These are phyloP conservation scores for Aspergillus piperis DNA, from an alignment of 2,329 filamentous ascomycete species.

Conservation along the genomic window DNA sequence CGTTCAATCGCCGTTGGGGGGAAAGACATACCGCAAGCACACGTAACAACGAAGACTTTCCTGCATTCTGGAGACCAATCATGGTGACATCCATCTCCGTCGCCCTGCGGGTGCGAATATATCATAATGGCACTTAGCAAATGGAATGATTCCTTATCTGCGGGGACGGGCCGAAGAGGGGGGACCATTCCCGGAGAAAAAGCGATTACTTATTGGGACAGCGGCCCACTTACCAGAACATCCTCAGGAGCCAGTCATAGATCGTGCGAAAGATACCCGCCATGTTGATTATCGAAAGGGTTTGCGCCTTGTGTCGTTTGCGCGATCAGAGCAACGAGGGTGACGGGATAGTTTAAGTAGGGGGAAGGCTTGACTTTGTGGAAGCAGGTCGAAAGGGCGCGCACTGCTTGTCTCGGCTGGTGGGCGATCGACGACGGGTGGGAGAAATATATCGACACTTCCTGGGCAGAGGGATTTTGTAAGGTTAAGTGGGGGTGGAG, in stretches of 20 bases:
- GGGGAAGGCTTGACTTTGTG: conserved; percentile 1
- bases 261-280: conserved; percentile 88
- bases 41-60: conserved; percentile 91
- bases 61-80: conserved; percentile 96
- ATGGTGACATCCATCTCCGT: conserved; percentile 99
- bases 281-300: conserved; percentile 57
- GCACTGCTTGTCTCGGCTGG: conserved; percentile 12
- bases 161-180: conserved; percentile 37
- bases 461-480: conserved; percentile 20
- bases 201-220: conserved; percentile 23
- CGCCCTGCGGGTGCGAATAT: conserved; percentile 63
- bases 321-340: conserved; percentile 9
- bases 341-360: neutral
- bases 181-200: conserved; percentile 29
- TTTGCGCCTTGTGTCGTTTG: neutral
- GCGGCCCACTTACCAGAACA: conserved; percentile 77
- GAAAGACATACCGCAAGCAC: conserved; percentile 83
- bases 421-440: conserved; percentile 12
- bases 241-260: conserved; percentile 97
- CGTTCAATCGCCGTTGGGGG: neutral
- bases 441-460: conserved; percentile 21
- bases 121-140: conserved; percentile 21
- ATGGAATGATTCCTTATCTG: conserved; percentile 26
- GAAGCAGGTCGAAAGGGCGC: conserved; percentile 10
- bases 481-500: conserved; percentile 24